Base-by-base conservation (phyloP, 2,329 filamentous ascomycete genomes). In the Colletotrichum tabaci region DNA sequence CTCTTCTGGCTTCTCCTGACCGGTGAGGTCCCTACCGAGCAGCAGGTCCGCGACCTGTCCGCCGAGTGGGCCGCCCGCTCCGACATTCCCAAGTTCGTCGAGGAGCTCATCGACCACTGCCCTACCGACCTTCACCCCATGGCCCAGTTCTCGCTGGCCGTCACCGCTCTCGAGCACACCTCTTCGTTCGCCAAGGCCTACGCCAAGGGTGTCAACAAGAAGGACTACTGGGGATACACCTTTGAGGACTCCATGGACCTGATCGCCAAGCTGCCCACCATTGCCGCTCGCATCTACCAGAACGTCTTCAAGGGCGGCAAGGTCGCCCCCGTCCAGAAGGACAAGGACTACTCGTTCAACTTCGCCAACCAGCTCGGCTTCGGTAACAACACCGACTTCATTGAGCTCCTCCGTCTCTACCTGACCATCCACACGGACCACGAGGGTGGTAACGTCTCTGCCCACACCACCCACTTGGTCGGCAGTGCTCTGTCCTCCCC, bases 251-350 rank as follows among this genome's bases (percentile, higher is more conserved):
- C 95, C 74, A 98, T 99, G 96, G 96, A 99, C 87, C 89, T 99
- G 84, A 99, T 99, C 84, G 96, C 96, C 82, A 98, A 98, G 92
- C 94, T 99, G 79, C 96, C 96, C 83, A 98, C 94, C 84, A 98
- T 99, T 80, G 96, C 96, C 76, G 89, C 96, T 75, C 94, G 95
- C 88, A 99, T 99, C 90, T 99, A 99, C 92, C 96, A 97, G 89
- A 99, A 99, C 85, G 93, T 98, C 84, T 99, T 97, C 94, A 98
- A 98, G 92, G 96, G 97, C 82, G 96, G 96, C 87, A 98, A 98
- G 92, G 96, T 99, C 77, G 94, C 94, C 73, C 84, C 95, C 67
- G 91, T 98, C 84, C 92, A 98, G 90, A 97, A 98, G 90, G 96
- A 98, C 88, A 96, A 98, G 93, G 96, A 99, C 84, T 99, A 98